Conservation (phyloP, 1,284 basidiomycete species). For the Tilletiopsis washingtonensis region DNA sequence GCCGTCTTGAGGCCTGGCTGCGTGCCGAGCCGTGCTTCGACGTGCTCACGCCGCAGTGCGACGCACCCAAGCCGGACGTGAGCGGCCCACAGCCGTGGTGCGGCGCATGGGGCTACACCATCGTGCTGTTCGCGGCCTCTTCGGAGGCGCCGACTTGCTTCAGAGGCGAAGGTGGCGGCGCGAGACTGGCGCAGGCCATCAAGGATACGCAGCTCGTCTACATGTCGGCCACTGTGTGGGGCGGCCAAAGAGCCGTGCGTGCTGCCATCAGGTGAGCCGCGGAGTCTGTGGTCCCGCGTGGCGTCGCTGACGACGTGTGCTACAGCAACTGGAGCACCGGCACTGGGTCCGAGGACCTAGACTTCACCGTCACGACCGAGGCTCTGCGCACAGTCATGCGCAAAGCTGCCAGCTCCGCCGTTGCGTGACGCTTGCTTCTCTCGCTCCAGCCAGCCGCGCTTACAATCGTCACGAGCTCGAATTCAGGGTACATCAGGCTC, state of each 20-base stretch:
- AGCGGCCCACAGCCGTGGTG: conserved; percentile 32
- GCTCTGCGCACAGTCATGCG: too few species aligned
- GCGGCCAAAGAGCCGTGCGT: conserved; percentile 49
- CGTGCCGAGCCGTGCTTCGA: conserved; percentile 8
- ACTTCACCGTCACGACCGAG: too few species aligned
- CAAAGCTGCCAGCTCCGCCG: too few species aligned
- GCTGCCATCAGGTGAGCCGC: conserved; percentile 53
- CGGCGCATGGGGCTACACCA: conserved; percentile 10
- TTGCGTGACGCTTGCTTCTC: too few species aligned
- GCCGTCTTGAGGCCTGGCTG: conserved; percentile 47
- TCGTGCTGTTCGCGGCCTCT: conserved; percentile 51
- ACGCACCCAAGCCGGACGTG: too few species aligned
- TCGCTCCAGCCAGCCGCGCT: too few species aligned
- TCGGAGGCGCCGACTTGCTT: conserved; percentile 22
- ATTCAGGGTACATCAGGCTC: too few species aligned
- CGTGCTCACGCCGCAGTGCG: conserved; percentile 29
- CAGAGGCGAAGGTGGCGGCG: conserved; percentile 22
- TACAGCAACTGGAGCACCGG: too few species aligned
- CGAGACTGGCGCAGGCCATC: conserved; percentile 45
- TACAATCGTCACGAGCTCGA: too few species aligned
- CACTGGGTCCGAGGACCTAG: too few species aligned
- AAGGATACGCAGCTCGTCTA: conserved; percentile 50
- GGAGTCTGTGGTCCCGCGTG: too few species aligned
- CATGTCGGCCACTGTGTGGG: conserved; percentile 50
- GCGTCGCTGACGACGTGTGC: too few species aligned